phyloP scores from a whole-genome alignment of 1,139 yeast genomes.

The Arxiozyma slooffiae region DNA sequence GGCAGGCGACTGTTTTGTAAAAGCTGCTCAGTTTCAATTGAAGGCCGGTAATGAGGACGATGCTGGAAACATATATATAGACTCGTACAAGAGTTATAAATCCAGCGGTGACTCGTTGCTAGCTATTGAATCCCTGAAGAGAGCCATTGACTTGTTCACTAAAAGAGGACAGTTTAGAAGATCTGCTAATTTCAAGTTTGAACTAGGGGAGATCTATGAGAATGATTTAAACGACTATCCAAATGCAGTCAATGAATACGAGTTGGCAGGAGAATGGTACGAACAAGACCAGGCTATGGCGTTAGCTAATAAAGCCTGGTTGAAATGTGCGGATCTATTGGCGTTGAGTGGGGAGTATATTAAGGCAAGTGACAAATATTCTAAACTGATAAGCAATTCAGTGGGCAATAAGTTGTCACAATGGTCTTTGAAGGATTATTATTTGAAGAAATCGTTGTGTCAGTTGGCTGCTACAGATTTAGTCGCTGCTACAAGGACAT shows the following conservation, averaged over 20 bases:
- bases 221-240: slow-evolving; percentile 53
- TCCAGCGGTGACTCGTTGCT: slow-evolving; percentile 59
- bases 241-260: slow-evolving; percentile 69
- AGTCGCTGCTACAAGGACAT: slow-evolving; percentile 72
- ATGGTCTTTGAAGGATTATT: slow-evolving; percentile 91
- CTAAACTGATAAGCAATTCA: slow-evolving; percentile 65
- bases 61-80: slow-evolving; percentile 82
- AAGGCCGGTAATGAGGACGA: slow-evolving; percentile 77
- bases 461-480: slow-evolving; percentile 73
- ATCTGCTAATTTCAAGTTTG: slow-evolving; percentile 89
- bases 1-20: slow-evolving; percentile 79
- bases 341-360: slow-evolving; percentile 67
- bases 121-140: slow-evolving; percentile 66
- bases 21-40: slow-evolving; percentile 73
- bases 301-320: slow-evolving; percentile 72
- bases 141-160: slow-evolving; percentile 77
- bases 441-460: slow-evolving; percentile 73
- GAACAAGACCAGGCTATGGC: slow-evolving; percentile 91
- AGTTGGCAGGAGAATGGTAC: slow-evolving; percentile 94
- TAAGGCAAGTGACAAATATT: slow-evolving; percentile 68
- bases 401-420: slow-evolving; percentile 66
- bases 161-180: slow-evolving; percentile 89
- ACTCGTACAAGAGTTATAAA: slow-evolving; percentile 81
- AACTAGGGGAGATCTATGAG: slow-evolving; percentile 81
- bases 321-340: slow-evolving; percentile 82